Evolutionary conservation across 2,329 filamentous ascomycete genomes (phyloP).

Genomic region (Chaetoscypha palmicola): DNA sequence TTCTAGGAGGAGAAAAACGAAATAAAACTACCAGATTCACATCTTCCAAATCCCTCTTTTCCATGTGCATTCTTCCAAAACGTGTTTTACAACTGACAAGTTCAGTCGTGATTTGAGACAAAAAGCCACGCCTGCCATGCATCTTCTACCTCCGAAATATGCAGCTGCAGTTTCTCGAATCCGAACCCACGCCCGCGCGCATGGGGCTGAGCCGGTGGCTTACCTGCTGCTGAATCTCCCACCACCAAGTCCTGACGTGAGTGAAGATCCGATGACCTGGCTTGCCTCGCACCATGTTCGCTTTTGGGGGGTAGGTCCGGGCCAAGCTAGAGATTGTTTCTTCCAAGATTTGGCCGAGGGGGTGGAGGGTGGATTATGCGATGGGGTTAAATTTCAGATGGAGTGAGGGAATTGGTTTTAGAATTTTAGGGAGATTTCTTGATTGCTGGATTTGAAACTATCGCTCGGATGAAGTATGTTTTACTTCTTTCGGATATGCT

Average conservation of each 20-base stretch:
- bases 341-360: background rate
- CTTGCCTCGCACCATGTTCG: background rate
- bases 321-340: too few species aligned
- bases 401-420: too few species aligned
- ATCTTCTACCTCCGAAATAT: background rate
- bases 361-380: too few species aligned
- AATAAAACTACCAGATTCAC: too few species aligned
- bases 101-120: too few species aligned
- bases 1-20: too few species aligned
- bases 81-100: too few species aligned
- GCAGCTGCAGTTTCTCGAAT: background rate
- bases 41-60: too few species aligned
- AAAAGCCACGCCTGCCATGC: too few species aligned
- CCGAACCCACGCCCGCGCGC: background rate
- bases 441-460: background rate
- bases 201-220: background rate
- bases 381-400: too few species aligned
- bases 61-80: too few species aligned
- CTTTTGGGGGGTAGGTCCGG: background rate
- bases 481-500: background rate
- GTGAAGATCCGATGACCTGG: background rate
- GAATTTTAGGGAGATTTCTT: background rate
- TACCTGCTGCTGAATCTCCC: background rate
- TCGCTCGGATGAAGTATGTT: background rate
- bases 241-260: too few species aligned